Percentiles rank a stretch among this genome's conserved stretches.
phyloP scores from a whole-genome alignment of 108 stramenopile species.

The Cyclotella baltica region DNA sequence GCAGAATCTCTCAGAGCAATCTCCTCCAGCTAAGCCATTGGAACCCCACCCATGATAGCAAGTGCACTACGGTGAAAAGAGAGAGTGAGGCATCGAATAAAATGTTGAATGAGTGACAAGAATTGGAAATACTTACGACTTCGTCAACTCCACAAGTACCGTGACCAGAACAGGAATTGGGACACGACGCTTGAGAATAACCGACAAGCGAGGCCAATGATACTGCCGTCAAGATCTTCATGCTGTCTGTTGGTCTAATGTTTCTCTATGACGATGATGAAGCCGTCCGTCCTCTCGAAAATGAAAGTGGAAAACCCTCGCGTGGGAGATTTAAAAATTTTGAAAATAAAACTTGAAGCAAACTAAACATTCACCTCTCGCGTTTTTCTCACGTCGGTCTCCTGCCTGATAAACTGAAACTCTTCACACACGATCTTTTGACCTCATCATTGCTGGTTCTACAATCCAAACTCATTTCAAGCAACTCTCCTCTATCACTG shows the following conservation, averaged over 20 bases:
- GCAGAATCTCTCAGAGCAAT: slow-evolving; percentile 79
- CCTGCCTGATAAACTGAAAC: too few species aligned
- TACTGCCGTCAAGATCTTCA: slow-evolving; percentile 19
- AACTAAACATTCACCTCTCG: too few species aligned
- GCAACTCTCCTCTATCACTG: too few species aligned
- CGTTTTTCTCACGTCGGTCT: too few species aligned
- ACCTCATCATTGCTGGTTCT: too few species aligned
- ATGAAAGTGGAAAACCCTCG: not conserved
- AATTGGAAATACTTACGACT: slow-evolving; percentile 43
- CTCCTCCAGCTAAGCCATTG: slow-evolving; percentile 63
- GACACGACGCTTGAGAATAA: slow-evolving; percentile 51
- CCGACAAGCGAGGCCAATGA: slow-evolving; percentile 36
- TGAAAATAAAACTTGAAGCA: too few species aligned
- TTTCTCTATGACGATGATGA: too few species aligned
- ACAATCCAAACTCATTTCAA: too few species aligned
- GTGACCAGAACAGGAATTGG: slow-evolving; percentile 73
- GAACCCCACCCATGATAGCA: slow-evolving; percentile 83
- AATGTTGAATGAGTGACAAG: not conserved
- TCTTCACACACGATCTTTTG: too few species aligned
- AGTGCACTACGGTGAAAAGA: slow-evolving; percentile 49
- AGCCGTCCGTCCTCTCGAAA: too few species aligned
- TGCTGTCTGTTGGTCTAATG: not conserved
- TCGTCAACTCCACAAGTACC: slow-evolving; percentile 71
- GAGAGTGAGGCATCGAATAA: not conserved
- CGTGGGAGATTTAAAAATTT: not conserved